Percentiles rank a stretch among this genome's conserved stretches.
These are phyloP conservation scores for Dactylonectria macrodidyma DNA, from an alignment of 2,329 filamentous ascomycete species.

Conservation along the genomic window DNA sequence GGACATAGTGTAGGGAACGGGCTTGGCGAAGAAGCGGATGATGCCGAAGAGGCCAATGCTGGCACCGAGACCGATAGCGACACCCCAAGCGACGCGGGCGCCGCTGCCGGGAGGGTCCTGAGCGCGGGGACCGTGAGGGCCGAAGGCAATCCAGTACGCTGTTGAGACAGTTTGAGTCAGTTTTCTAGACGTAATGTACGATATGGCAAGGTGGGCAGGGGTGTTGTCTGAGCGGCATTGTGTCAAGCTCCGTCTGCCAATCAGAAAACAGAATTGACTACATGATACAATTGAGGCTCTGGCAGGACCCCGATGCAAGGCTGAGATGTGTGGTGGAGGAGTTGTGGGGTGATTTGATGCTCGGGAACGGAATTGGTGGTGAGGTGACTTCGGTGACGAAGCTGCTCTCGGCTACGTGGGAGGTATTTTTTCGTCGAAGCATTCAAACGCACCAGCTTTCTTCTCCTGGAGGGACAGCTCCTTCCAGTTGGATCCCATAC, in stretches of 20 bases:
- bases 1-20: constrained; percentile 88
- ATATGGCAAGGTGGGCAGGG: constrained; percentile 30
- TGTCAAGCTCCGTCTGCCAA: constrained; percentile 37
- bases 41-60: constrained; percentile 80
- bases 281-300: constrained; percentile 47
- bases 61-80: constrained; percentile 75
- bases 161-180: constrained; percentile 59
- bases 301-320: constrained; percentile 36
- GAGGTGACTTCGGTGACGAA: constrained; percentile 24
- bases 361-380: constrained; percentile 10
- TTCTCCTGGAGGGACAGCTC: constrained; percentile 97
- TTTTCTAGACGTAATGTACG: constrained; percentile 42
- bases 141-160: constrained; percentile 99
- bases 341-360: constrained; percentile 36
- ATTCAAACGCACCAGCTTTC: constrained; percentile 89
- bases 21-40: constrained; percentile 80
- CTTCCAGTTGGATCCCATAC: constrained; percentile 98
- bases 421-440: constrained; percentile 52
- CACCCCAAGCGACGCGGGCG: constrained; percentile 83
- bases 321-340: constrained; percentile 35
- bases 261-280: constrained; percentile 43
- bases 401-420: constrained; percentile 48
- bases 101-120: constrained; percentile 86
- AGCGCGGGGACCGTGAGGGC: constrained; percentile 93
- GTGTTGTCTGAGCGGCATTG: constrained; percentile 35